Evolutionary conservation across 768 basidiomycete species (phyloP), one percentile per base, ranked within the genome.

Genomic region (Auriscalpium orientale): DNA sequence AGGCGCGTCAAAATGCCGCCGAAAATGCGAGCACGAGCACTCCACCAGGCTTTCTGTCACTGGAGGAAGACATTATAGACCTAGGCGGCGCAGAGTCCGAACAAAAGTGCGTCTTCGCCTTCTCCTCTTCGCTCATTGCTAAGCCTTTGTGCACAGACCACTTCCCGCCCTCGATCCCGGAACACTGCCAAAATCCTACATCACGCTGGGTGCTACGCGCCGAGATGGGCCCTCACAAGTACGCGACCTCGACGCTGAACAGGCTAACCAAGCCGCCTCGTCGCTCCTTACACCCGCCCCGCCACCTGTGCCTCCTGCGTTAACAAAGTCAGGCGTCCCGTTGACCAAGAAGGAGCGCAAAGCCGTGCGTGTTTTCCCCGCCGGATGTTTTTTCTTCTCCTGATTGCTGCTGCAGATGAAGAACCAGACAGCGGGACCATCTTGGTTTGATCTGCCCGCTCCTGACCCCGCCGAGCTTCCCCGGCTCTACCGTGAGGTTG

Each of bases 401-500:
- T 47, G 15, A 53, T 46, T 8, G n/a, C 18, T 47, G 34, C n/a
- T 35, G 9, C 49, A 94, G 91, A 65, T 85, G 46, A 84, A 79
- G 66, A 79, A 78, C 33, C 77, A 79, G 62, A 93, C 90, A 1
- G 80, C 91, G 5, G 91, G 92, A 0, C 78, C 83, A 46, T 79
- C 80, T 55, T 95, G 92, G 91, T 94, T 91, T 67, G 89, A 94
- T 68, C 77, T 95, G 54, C 90, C 92, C 18, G 85, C 88, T 16
- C 91, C 92, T 20, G 70, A 81, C 13, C 87, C 89, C 62, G 82
- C 87, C 12, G 90, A 93, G 58, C 74, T 91, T 15, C 89, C 91
- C 37, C 79, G 83, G 38, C 70, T 94, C 43, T 72, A 92, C 64
- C 86, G 88, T 51, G 92, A 97, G 72, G 86, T 92, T 11, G 89